These are phyloP conservation scores for Cupressus sempervirens DNA, from an alignment of 75 land plant genomes.

Conservation along the genomic window DNA sequence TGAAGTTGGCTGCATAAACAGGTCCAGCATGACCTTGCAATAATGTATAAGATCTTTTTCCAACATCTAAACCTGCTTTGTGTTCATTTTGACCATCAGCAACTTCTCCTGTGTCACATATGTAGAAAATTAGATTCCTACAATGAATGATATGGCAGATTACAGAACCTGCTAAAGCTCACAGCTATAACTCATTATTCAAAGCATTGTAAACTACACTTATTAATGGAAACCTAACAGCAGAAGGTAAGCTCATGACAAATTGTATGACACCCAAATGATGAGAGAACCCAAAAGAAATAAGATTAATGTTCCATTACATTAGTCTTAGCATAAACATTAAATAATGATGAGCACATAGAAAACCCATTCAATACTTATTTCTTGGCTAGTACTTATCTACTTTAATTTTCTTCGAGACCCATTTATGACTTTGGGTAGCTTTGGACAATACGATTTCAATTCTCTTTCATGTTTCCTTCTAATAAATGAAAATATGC, in stretches of 20 bases:
- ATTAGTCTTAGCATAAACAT: neutral
- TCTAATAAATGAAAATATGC: too few species aligned
- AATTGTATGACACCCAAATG: too few species aligned
- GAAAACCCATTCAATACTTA: too few species aligned
- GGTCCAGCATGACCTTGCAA: conserved; percentile 95
- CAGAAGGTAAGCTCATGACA: neutral
- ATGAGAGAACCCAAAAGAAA: too few species aligned
- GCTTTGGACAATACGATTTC: neutral
- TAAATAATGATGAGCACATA: neutral
- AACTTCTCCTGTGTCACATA: conserved; percentile 26
- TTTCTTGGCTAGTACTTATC: neutral
- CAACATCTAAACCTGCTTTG: conserved; percentile 26
- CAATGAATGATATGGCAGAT: neutral
- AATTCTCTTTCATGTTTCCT: too few species aligned
- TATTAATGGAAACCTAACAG: neutral
- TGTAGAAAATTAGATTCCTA: neutral
- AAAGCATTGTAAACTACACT: neutral
- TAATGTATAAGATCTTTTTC: conserved; percentile 63
- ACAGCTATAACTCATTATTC: neutral
- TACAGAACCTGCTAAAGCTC: neutral
- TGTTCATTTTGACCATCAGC: conserved; percentile 24
- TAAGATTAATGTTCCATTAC: neutral
- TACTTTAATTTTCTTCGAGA: neutral
- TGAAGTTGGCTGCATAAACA: conserved; percentile 84
- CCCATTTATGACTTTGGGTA: neutral